A percentile compares a stretch with the other conserved stretches of the same genome.
Evolutionary conservation across 495 filamentous ascomycete species (phyloP).

Genomic region (Parmelia sp.): DNA sequence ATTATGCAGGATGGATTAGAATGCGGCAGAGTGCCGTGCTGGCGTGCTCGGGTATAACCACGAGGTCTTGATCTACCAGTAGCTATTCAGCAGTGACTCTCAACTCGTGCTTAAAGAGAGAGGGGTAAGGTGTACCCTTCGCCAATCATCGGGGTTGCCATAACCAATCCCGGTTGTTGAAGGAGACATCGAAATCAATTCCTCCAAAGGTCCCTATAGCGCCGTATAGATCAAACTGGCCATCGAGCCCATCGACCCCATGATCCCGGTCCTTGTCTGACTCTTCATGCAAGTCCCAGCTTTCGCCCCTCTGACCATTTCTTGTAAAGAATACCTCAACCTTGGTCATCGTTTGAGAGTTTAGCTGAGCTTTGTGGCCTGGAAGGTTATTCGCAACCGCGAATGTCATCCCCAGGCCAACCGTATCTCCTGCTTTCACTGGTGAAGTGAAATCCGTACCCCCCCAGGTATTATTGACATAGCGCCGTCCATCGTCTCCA

Average conservation of each 20-base stretch:
- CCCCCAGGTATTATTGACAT: conserved; percentile 79
- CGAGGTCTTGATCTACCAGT: neutral
- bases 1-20: conserved; percentile 13
- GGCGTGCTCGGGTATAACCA: conserved; percentile 13
- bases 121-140: neutral
- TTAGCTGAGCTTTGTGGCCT: conserved; percentile 25
- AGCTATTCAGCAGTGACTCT: neutral
- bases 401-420: conserved; percentile 70
- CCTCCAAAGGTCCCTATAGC: conserved; percentile 70
- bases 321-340: conserved; percentile 74
- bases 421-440: conserved; percentile 48
- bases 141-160: conserved; percentile 31
- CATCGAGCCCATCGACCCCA: conserved; percentile 67
- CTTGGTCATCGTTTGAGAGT: conserved; percentile 27
- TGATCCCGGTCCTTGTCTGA: conserved; percentile 58
- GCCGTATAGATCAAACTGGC: conserved; percentile 71
- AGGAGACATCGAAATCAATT: conserved; percentile 65
- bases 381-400: conserved; percentile 30
- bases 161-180: conserved; percentile 46
- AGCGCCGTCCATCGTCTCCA: conserved; percentile 82
- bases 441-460: conserved; percentile 64
- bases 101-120: neutral
- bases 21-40: conserved; percentile 10
- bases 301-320: conserved; percentile 55
- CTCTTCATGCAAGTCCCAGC: conserved; percentile 85